phyloP scores from a whole-genome alignment of 805 yeast species.

The Monosporozyma yasuniensis region DNA sequence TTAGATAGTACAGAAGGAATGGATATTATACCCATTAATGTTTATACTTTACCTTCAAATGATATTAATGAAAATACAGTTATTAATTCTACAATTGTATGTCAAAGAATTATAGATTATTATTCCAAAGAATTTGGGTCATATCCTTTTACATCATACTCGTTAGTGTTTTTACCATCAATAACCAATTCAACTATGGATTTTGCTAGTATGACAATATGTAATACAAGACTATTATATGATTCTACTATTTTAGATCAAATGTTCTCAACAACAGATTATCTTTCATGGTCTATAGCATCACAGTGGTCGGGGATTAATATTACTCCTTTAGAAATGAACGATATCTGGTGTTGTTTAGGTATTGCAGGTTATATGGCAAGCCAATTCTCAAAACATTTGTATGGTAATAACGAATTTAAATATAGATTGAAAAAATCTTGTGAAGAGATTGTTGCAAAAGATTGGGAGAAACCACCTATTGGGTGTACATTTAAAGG shows the following conservation, averaged over 20 bases:
- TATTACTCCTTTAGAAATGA: constrained; percentile 67
- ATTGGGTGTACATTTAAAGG: constrained; percentile 52
- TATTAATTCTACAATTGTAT: constrained; percentile 68
- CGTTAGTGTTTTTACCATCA: constrained; percentile 64
- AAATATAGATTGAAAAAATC: constrained; percentile 58
- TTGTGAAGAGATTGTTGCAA: constrained; percentile 58
- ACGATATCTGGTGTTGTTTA: constrained; percentile 82
- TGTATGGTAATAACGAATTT: constrained; percentile 81
- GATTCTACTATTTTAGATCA: constrained; percentile 74
- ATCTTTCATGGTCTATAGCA: constrained; percentile 61
- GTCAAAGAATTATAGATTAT: constrained; percentile 72
- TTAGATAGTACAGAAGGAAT: constrained; percentile 32
- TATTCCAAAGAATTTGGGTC: constrained; percentile 86
- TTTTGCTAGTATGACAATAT: constrained; percentile 48
- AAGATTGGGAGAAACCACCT: constrained; percentile 74
- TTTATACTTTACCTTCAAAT: constrained; percentile 57
- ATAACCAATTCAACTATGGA: constrained; percentile 42
- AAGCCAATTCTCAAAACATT: constrained; percentile 50
- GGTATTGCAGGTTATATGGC: constrained; percentile 86
- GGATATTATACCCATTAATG: constrained; percentile 44
- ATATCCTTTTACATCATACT: constrained; percentile 78
- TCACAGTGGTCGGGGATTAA: constrained; percentile 92
- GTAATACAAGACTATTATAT: constrained; percentile 61
- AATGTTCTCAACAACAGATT: constrained; percentile 57
- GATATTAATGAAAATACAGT: constrained; percentile 33